Evolutionary conservation across 768 basidiomycete species (phyloP).

Genomic region (Leccinum fibrillosum): DNA sequence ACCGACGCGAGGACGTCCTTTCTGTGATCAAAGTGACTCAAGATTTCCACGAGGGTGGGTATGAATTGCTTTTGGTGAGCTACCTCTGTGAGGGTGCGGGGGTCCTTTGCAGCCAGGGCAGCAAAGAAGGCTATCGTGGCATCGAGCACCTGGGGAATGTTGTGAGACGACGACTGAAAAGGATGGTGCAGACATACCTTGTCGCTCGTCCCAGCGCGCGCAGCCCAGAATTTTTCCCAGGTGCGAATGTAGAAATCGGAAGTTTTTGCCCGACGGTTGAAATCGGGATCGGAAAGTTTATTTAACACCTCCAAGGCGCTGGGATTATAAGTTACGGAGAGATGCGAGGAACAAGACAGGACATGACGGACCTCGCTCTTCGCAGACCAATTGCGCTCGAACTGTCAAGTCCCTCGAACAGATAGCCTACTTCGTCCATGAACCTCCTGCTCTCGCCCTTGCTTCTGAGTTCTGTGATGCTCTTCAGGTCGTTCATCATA

Average conservation of each 20-base stretch:
- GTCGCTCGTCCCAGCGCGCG: slow-evolving; percentile 58
- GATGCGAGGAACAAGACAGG: neutral
- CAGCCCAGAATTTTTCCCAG: slow-evolving; percentile 61
- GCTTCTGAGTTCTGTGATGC: slow-evolving; percentile 75
- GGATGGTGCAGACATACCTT: slow-evolving; percentile 39
- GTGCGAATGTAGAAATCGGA: slow-evolving; percentile 68
- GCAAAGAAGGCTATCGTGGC: slow-evolving; percentile 59
- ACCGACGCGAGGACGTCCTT: slow-evolving; percentile 52
- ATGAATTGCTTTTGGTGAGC: slow-evolving; percentile 37
- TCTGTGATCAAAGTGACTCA: slow-evolving; percentile 30
- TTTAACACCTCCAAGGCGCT: slow-evolving; percentile 77
- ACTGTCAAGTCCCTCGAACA: slow-evolving; percentile 73
- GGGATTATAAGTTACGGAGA: neutral
- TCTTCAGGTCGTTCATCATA: slow-evolving; percentile 73
- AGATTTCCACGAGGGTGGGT: slow-evolving; percentile 42
- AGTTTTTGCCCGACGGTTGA: slow-evolving; percentile 74
- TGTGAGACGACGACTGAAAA: neutral
- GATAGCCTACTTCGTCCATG: slow-evolving; percentile 79
- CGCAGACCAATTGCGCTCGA: slow-evolving; percentile 52
- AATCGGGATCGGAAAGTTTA: slow-evolving; percentile 71
- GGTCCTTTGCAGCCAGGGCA: slow-evolving; percentile 60
- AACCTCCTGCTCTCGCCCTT: slow-evolving; percentile 81
- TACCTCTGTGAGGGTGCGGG: slow-evolving; percentile 52
- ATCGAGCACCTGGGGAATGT: slow-evolving; percentile 55
- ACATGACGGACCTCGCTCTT: slow-evolving; percentile 56